A percentile compares a stretch with the other conserved stretches of the same genome.
These are phyloP conservation scores for Xerocomus brunneocitrinus DNA, from an alignment of 768 basidiomycete species.

Conservation along the genomic window DNA sequence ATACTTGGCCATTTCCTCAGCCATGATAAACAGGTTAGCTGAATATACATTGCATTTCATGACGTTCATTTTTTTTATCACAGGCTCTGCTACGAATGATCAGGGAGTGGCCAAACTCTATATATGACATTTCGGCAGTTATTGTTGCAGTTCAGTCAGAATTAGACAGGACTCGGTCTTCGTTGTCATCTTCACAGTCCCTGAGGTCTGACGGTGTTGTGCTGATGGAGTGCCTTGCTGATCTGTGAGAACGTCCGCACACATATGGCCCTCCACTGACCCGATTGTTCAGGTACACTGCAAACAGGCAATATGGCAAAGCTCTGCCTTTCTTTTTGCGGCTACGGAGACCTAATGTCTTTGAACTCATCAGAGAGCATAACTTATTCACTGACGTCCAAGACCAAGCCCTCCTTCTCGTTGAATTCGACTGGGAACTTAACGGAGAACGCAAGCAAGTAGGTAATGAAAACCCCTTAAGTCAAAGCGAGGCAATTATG, in stretches of 20 bases:
- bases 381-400: slow-evolving; percentile 94
- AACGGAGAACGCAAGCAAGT: slow-evolving; percentile 51
- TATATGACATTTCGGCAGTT: slow-evolving; percentile 85
- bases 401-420: slow-evolving; percentile 86
- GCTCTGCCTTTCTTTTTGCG: slow-evolving; percentile 88
- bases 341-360: slow-evolving; percentile 82
- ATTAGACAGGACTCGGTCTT: slow-evolving; percentile 58
- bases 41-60: not conserved
- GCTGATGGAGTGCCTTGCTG: slow-evolving; percentile 93
- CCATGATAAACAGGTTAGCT: slow-evolving; percentile 65
- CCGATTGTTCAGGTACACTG: slow-evolving; percentile 56
- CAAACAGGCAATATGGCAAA: slow-evolving; percentile 90
- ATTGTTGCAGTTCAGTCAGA: slow-evolving; percentile 86
- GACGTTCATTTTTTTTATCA: not conserved
- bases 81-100: slow-evolving; percentile 77
- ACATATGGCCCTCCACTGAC: not conserved
- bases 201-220: slow-evolving; percentile 47
- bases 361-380: slow-evolving; percentile 89
- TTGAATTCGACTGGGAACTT: slow-evolving; percentile 92
- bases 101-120: slow-evolving; percentile 83
- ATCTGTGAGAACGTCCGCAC: slow-evolving; percentile 52
- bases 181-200: slow-evolving; percentile 42
- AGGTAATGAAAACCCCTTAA: slow-evolving; percentile 36
- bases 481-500: slow-evolving; percentile 73
- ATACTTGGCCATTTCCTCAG: slow-evolving; percentile 82